Percentiles rank a stretch among this genome's conserved stretches.
Evolutionary conservation across 2,329 filamentous ascomycete genomes (phyloP).

Genomic region (Ploettnerulaceae sp.): DNA sequence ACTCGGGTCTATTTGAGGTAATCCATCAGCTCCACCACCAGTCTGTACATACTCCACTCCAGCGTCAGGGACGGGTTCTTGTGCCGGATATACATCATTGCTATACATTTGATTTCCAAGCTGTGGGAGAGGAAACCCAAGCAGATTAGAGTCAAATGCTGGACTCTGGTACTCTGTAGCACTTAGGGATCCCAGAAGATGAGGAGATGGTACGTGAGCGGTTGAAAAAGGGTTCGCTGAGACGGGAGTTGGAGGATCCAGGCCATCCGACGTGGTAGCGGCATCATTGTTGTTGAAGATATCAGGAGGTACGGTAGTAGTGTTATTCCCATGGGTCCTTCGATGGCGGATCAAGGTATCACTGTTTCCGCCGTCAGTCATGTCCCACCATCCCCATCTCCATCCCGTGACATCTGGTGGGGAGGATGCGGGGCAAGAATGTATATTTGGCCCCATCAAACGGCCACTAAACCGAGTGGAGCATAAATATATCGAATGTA

Average conservation of each 20-base stretch:
- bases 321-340: conserved; percentile 7
- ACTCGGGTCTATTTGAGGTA: conserved; percentile 6
- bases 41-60: background rate
- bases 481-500: background rate
- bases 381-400: background rate
- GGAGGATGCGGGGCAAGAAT: conserved; percentile 5
- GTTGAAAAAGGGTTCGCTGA: background rate
- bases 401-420: conserved; percentile 7
- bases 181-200: background rate
- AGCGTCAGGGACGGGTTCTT: background rate
- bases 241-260: background rate
- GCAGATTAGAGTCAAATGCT: background rate
- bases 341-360: conserved; percentile 10
- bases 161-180: background rate
- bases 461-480: background rate
- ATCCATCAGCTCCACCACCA: background rate
- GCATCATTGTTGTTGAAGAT: conserved; percentile 7
- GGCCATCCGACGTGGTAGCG: background rate
- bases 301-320: conserved; percentile 2
- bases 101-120: background rate
- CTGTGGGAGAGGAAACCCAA: conserved; percentile 1
- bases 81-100: background rate
- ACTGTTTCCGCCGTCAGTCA: background rate
- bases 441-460: background rate
- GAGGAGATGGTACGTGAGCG: background rate